Conservation (phyloP, 768 basidiomycete genomes). For the Tricholoma hemisulphureum region DNA sequence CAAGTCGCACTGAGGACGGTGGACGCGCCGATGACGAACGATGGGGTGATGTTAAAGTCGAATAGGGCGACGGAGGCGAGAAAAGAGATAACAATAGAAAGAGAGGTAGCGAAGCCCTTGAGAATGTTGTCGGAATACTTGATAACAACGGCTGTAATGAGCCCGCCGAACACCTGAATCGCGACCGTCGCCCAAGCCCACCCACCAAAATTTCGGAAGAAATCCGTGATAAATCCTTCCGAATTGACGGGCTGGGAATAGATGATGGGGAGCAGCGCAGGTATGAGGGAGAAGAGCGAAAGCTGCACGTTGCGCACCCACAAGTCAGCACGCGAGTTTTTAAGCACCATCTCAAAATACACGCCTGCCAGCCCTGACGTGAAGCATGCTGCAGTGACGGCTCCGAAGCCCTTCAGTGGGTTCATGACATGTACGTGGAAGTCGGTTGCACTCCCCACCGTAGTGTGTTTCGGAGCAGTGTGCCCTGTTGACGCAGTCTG, state of each 20-base stretch:
- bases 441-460: slow-evolving; percentile 69
- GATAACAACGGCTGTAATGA: slow-evolving; percentile 94
- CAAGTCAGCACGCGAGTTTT: slow-evolving; percentile 77
- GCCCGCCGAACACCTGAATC: slow-evolving; percentile 89
- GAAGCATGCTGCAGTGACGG: slow-evolving; percentile 82
- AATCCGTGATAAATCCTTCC: slow-evolving; percentile 49
- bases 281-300: slow-evolving; percentile 85
- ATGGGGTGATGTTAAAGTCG: slow-evolving; percentile 81
- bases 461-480: slow-evolving; percentile 30
- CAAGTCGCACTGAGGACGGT: slow-evolving; percentile 89
- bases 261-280: slow-evolving; percentile 81
- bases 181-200: slow-evolving; percentile 97
- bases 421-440: slow-evolving; percentile 75
- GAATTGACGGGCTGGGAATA: slow-evolving; percentile 45
- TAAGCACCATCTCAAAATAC: slow-evolving; percentile 93
- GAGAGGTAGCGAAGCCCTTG: slow-evolving; percentile 95
- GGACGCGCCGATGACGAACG: slow-evolving; percentile 82
- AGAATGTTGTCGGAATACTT: slow-evolving; percentile 94
- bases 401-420: slow-evolving; percentile 77
- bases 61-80: slow-evolving; percentile 90
- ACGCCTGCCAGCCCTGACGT: slow-evolving; percentile 90
- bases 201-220: slow-evolving; percentile 84
- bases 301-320: slow-evolving; percentile 92
- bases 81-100: slow-evolving; percentile 94
- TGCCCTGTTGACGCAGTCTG: slow-evolving; percentile 53